Evolutionary conservation across 208 protist genomes (phyloP), one percentile per base, ranked within the genome.

Genomic region (Wallacemonas collosoma): DNA sequence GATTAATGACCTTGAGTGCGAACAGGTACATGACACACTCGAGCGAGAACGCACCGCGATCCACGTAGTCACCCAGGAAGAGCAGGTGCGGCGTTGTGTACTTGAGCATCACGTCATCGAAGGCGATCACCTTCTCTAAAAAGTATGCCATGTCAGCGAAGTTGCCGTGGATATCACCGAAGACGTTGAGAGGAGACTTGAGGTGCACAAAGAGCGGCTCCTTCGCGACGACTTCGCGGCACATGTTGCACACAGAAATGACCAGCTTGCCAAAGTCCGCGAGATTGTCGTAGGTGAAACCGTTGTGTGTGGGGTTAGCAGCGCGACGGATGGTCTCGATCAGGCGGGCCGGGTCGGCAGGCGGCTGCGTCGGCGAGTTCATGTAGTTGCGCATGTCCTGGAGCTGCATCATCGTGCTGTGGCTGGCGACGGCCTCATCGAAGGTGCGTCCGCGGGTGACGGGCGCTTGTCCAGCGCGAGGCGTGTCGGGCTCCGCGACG

Each of bases 1-100:
- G 95, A 56, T 81, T 88, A 55, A 98, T 93, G 36, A 94, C 82
- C 79, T 97, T 97, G 39, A 97, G 77, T 9, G 91, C 91, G 39
- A 97, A 85, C 11, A 98, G 77, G 60, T 95, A 92, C 82, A 95
- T 91, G 39, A 98, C 81, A 43, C 88, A 94, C 82, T 98, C 91
- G 12, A 98, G 74, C 17, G 89, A 94, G 64, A 92, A 94, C 2
- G 88, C 82, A 6, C 98, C 98, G 73, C 98, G 92, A 72, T 99
- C 98, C n/a, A 99, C 98, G 81, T 99, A 99, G 83, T 99, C 98
- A n/a, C 94, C 98, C 12, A 99, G 87, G 79, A 99, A 99, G 17
- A 99, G 88, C 58, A 99, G 97, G 72, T 95, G 83, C 50, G 87
- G 79, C 43, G 89, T 91, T 0, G 93, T 95, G 86, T 96, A 95